phyloP scores from a whole-genome alignment of 2,329 filamentous ascomycete genomes.

The Periconia digitata region DNA sequence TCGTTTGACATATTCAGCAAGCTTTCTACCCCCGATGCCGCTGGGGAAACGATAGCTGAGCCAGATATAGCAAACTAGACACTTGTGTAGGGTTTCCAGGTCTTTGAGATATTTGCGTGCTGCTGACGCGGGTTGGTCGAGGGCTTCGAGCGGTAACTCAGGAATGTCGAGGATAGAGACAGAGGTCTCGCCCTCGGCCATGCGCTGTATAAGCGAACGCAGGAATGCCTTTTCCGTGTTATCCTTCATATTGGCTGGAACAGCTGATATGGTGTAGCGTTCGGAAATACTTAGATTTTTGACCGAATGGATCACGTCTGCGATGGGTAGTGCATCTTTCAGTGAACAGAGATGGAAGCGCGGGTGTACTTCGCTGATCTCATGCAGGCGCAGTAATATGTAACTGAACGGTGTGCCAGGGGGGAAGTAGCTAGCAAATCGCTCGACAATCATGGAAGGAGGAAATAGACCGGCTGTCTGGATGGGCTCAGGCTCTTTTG shows the following conservation, averaged over 20 bases:
- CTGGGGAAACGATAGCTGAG: constrained; percentile 85
- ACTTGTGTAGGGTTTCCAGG: constrained; percentile 79
- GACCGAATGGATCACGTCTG: constrained; percentile 74
- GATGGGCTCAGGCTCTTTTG: constrained; percentile 65
- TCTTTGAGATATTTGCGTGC: constrained; percentile 62
- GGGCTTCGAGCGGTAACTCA: constrained; percentile 69
- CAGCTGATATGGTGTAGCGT: constrained; percentile 71
- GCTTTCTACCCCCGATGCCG: constrained; percentile 71
- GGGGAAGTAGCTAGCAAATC: constrained; percentile 81
- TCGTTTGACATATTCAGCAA: constrained; percentile 78
- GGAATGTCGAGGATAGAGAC: constrained; percentile 72
- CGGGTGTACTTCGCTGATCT: constrained; percentile 64
- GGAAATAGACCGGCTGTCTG: constrained; percentile 73
- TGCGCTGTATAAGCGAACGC: constrained; percentile 65
- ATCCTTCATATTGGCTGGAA: constrained; percentile 65
- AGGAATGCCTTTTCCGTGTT: constrained; percentile 52
- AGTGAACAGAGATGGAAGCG: constrained; percentile 72
- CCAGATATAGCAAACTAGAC: constrained; percentile 87
- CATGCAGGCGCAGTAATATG: constrained; percentile 73
- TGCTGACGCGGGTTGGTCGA: constrained; percentile 59
- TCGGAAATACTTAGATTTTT: constrained; percentile 69
- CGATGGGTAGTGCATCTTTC: constrained; percentile 64
- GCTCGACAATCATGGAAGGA: constrained; percentile 68
- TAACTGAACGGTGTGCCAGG: constrained; percentile 79
- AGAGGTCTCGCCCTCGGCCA: constrained; percentile 63